A percentile compares a stretch with the other conserved stretches of the same genome.
These are phyloP conservation scores for Phytophthora idaei DNA, from an alignment of 352 stramenopile species.

Conservation along the genomic window DNA sequence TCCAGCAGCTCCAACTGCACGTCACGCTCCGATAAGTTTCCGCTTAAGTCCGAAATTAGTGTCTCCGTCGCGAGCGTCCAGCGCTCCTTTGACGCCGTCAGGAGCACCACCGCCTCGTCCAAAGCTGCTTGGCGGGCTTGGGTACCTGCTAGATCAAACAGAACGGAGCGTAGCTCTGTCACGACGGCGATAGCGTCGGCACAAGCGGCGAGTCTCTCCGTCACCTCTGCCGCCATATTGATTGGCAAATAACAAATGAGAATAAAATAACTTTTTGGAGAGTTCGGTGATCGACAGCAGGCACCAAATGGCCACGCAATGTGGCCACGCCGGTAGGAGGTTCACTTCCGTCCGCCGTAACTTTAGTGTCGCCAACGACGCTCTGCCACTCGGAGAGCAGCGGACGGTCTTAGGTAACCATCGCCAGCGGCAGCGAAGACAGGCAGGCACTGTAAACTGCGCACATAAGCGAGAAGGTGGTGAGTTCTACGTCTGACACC, in stretches of 20 bases:
- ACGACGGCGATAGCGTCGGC: slow-evolving; percentile 19
- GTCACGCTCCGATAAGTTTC: neutral
- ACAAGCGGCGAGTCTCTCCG: slow-evolving; percentile 18
- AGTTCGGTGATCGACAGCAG: too few relatives aligned
- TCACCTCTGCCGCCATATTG: slow-evolving; percentile 13
- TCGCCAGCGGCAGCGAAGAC: too few relatives aligned
- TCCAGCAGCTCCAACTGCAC: slow-evolving; percentile 32
- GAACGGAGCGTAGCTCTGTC: slow-evolving; percentile 11
- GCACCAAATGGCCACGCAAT: too few relatives aligned
- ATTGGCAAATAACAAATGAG: neutral
- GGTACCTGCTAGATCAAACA: slow-evolving; percentile 6
- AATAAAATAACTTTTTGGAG: neutral
- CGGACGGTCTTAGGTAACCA: too few relatives aligned
- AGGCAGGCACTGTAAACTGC: too few relatives aligned
- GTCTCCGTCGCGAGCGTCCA: slow-evolving; percentile 7
- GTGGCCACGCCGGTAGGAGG: neutral
- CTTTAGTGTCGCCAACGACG: too few relatives aligned
- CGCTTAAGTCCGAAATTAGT: slow-evolving; percentile 35
- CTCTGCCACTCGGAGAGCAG: too few relatives aligned
- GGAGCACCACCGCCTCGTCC: slow-evolving; percentile 22
- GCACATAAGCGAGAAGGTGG: too few relatives aligned
- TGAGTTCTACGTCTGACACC: too few relatives aligned
- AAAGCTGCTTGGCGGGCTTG: slow-evolving; percentile 19
- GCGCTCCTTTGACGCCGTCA: slow-evolving; percentile 24
- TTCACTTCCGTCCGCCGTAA: too few relatives aligned